Evolutionary conservation across 2,329 filamentous ascomycete species (phyloP).

Genomic region (Pseudohalonectria lignicola): DNA sequence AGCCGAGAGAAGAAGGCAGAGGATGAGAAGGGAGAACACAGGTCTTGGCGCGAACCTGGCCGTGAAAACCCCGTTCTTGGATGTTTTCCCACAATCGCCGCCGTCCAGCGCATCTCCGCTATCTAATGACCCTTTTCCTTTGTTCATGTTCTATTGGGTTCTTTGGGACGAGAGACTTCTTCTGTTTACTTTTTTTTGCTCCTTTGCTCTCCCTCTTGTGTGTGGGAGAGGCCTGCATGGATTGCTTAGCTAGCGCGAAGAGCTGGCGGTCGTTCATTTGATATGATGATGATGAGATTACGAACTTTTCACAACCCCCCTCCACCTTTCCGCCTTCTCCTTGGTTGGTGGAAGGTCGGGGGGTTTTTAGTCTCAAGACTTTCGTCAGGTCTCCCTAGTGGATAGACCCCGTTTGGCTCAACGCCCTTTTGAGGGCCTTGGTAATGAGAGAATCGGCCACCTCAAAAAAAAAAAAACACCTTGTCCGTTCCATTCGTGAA

Average conservation of each 20-base stretch:
- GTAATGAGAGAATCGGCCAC: conserved; percentile 27
- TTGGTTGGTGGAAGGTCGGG: neutral
- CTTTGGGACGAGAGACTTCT: neutral
- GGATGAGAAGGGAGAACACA: conserved; percentile 1
- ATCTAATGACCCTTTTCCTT: conserved; percentile 10
- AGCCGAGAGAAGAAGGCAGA: conserved; percentile 2
- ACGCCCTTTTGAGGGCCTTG: conserved; percentile 20
- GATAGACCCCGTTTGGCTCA: conserved; percentile 13
- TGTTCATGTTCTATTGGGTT: conserved; percentile 6
- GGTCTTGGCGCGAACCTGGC: conserved; percentile 10
- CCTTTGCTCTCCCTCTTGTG: too few relatives aligned
- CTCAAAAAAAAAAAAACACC: conserved; percentile 10
- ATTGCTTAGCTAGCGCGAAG: conserved; percentile 1
- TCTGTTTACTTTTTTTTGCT: conserved; percentile 9
- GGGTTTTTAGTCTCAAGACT: conserved; percentile 1
- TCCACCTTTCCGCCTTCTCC: neutral
- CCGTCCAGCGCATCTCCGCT: conserved; percentile 10
- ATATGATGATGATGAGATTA: conserved; percentile 4
- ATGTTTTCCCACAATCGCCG: conserved; percentile 5
- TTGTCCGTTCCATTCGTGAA: neutral
- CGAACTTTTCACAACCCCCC: neutral
- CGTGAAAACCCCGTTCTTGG: neutral
- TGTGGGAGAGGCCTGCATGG: conserved; percentile 11
- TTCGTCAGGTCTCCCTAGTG: conserved; percentile 13
- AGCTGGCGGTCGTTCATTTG: conserved; percentile 2